Conservation (phyloP, 768 basidiomycete genomes). For the Suillus weaverae region DNA sequence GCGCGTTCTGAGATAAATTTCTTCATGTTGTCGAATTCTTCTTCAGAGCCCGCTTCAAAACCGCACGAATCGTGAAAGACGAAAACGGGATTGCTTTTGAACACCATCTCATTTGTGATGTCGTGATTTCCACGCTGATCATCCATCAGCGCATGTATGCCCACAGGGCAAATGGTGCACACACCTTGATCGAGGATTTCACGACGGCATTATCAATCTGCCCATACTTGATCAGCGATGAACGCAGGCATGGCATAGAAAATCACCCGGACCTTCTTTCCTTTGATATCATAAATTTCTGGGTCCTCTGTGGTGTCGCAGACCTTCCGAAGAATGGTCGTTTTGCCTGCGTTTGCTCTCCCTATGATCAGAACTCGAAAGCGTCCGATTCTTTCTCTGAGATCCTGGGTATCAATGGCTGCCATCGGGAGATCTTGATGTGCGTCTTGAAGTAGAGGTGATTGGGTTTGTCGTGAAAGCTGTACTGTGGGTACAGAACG, state of each 20-base stretch:
- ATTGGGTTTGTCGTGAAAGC: not conserved
- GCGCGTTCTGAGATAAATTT: constrained; percentile 30
- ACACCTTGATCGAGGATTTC: not conserved
- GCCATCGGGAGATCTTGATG: not conserved
- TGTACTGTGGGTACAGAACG: not conserved
- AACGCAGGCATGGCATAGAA: not conserved
- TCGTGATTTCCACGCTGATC: constrained; percentile 24
- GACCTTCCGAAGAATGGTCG: not conserved
- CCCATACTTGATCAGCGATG: not conserved
- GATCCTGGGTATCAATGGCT: not conserved
- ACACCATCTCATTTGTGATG: constrained; percentile 29
- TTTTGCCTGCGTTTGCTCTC: not conserved
- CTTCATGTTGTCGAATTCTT: constrained; percentile 29
- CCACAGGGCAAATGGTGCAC: constrained; percentile 14
- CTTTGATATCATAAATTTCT: not conserved
- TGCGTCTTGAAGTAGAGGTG: not conserved
- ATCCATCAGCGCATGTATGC: constrained; percentile 11
- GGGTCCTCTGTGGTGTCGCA: not conserved
- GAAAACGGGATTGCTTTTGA: constrained; percentile 30
- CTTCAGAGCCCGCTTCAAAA: constrained; percentile 35
- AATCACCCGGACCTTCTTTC: not conserved
- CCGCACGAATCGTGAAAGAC: constrained; percentile 42
- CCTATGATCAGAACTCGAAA: not conserved
- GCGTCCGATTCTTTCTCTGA: not conserved
- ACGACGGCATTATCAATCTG: not conserved